phyloP scores from a whole-genome alignment of 1,284 basidiomycete species.

The Apiotrichum akiyoshidainum region DNA sequence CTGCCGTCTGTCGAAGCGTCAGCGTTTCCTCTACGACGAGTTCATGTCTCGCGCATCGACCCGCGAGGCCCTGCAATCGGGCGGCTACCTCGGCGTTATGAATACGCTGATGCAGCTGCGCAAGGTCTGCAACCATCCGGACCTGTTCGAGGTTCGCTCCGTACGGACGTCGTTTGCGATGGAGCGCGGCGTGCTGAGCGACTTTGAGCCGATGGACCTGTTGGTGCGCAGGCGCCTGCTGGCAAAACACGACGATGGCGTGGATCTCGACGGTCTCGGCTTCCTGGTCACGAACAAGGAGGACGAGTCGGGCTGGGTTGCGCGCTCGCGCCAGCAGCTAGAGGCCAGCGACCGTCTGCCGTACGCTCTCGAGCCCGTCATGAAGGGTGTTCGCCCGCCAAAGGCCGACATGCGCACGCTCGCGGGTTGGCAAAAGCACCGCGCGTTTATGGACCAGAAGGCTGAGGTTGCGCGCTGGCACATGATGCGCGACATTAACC shows the following conservation, averaged over 20 bases:
- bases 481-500: slow-evolving; percentile 71
- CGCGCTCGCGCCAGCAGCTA: slow-evolving; percentile 58
- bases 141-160: slow-evolving; percentile 90
- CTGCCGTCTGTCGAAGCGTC: slow-evolving; percentile 88
- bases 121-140: slow-evolving; percentile 94
- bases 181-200: slow-evolving; percentile 71
- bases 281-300: slow-evolving; percentile 61
- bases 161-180: slow-evolving; percentile 90
- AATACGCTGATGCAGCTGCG: slow-evolving; percentile 96
- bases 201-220: slow-evolving; percentile 84
- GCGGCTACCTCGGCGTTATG: slow-evolving; percentile 76
- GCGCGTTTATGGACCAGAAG: slow-evolving; percentile 59
- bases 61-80: slow-evolving; percentile 76
- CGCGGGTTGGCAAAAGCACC: slow-evolving; percentile 65
- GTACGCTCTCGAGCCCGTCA: slow-evolving; percentile 57
- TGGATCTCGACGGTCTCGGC: slow-evolving; percentile 66
- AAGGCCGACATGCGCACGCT: slow-evolving; percentile 68
- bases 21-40: slow-evolving; percentile 96
- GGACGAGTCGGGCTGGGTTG: slow-evolving; percentile 54
- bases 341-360: slow-evolving; percentile 71
- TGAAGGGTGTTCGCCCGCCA: slow-evolving; percentile 56
- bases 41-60: slow-evolving; percentile 94
- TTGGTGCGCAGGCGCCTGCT: slow-evolving; percentile 72
- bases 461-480: slow-evolving; percentile 63
- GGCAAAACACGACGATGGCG: slow-evolving; percentile 48